Base-by-base conservation (phyloP, 352 stramenopile species). In the Pythium rishiriense region DNA sequence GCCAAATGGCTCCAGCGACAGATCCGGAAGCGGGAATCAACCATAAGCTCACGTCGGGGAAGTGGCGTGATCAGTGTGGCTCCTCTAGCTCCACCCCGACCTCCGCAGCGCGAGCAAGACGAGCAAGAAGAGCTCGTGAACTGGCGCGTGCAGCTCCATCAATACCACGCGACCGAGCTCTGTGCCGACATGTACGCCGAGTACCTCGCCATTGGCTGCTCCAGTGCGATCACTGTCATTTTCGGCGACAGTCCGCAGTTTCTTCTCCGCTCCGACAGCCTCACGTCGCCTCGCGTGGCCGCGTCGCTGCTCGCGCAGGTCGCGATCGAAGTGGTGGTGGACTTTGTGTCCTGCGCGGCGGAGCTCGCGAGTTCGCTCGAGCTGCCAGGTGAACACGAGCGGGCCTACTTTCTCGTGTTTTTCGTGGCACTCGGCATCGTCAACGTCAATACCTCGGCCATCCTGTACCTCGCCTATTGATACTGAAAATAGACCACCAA, bases 161-260 rank as follows among this genome's bases (percentile, higher is more conserved):
- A 59, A 12, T 62, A 70, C 17, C 67, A 81, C 31, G 52, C 57
- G 2, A 61, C 53, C 1, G 73, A 81, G 45, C 58, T 76, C 19
- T 70, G 63, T 9, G 70, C 67, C 15, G 72, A 79, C 56, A 82
- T 82, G 74, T 81, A 78, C 53, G 72, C 69, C 17, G 76, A 85
- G 37, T 85, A 81, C 43, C 49, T 82, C 10, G 71, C 72, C 4
- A 75, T 85, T 49, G 66, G 71, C 25, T 82, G 72, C 48, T 80
- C 72, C 4, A 75, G 66, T 33, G 62, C 60, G 21, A 73, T 82
- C 21, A 21, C 74, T 3, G 67, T 74, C 21, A 62, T 78, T 26
- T 78, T 71, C 19, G 59, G 66, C 22, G 45, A 73, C 35, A 68
- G 81, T 21, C 58, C 68, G 10, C 64, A 79, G 39, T 81, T 64